Evolutionary conservation across 257 asterid genomes (phyloP), one percentile per base, ranked within the genome.

Genomic region (Anisodus acutangulus): DNA sequence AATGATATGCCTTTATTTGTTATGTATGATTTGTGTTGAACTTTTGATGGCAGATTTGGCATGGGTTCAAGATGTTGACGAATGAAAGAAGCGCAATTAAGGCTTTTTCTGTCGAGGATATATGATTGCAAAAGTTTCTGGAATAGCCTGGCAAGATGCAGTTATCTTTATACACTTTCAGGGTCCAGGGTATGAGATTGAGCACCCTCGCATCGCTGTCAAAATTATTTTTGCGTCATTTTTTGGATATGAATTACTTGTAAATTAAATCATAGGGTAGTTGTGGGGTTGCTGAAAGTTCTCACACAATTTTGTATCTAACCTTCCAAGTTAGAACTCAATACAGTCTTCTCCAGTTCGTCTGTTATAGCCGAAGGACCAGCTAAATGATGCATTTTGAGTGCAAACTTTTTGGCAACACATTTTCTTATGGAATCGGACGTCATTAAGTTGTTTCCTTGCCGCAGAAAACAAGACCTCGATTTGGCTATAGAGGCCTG

Each of bases 31-130:
- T 87, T 79, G 37, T 10, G 11, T 83, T 59, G 66, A 49, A 12
- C 17, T 16, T 87, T 85, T 43, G 81, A 47, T 53, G 59, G 53
- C 90, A 89, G 91, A 89, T 87, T 83, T 89, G 87, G 84, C 91
- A 51, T 87, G 90, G 90, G 90, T 85, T 43, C 89, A 87, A 79
- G 90, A 87, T 57, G 78, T 87, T 68, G 90, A 86, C 58, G 89
- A 87, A 12, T 89, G 85, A 87, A 67, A 76, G 15, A 76, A 12
- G 63, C 4, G 26, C n/a, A 51, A 76, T 76, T 26, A 76, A 76
- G 60, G 1, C 5, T 53, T 26, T 47, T 15, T 67, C 43, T 53
- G 13, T 31, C 81, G 4, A 64, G 43, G 5, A 49, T 45, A 49
- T 26, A 22, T 49, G 62, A 26, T 10, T 51, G n/a, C 19, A 53